A percentile compares a stretch with the other conserved stretches of the same genome.
Evolutionary conservation across 768 basidiomycete species (phyloP).

Genomic region (Amanita molliuscula): DNA sequence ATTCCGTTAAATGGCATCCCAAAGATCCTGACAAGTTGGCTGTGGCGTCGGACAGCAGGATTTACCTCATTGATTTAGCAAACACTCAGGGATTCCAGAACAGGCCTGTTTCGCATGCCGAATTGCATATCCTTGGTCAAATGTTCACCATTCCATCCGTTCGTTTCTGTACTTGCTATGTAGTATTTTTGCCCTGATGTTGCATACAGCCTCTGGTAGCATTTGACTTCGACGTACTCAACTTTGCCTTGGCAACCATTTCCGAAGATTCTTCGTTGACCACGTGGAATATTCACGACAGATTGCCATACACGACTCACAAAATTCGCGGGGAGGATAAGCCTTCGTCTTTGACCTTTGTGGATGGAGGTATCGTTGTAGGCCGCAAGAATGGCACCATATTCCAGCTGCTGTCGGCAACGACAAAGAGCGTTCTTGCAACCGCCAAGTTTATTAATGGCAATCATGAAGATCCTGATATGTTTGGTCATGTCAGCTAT

Average conservation of each 20-base stretch:
- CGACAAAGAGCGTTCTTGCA: slow-evolving; percentile 63
- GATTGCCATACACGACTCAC: slow-evolving; percentile 63
- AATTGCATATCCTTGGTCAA: slow-evolving; percentile 59
- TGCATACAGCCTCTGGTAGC: slow-evolving; percentile 57
- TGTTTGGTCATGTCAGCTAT: slow-evolving; percentile 85
- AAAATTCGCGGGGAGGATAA: slow-evolving; percentile 71
- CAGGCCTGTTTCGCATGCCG: slow-evolving; percentile 57
- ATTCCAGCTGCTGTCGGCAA: slow-evolving; percentile 73
- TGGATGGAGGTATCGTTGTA: slow-evolving; percentile 78
- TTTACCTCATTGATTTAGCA: slow-evolving; percentile 67
- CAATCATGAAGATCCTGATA: slow-evolving; percentile 61
- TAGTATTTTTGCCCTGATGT: slow-evolving; percentile 4
- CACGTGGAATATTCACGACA: slow-evolving; percentile 75
- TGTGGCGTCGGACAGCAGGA: slow-evolving; percentile 68
- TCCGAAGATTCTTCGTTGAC: slow-evolving; percentile 75
- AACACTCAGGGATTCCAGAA: slow-evolving; percentile 51
- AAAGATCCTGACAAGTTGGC: slow-evolving; percentile 72
- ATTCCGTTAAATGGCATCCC: slow-evolving; percentile 84
- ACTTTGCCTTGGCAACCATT: slow-evolving; percentile 71
- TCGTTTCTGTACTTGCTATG: slow-evolving; percentile 17
- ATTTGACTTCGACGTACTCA: slow-evolving; percentile 76
- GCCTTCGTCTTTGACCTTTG: slow-evolving; percentile 77
- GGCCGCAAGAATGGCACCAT: slow-evolving; percentile 79
- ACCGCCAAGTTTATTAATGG: slow-evolving; percentile 73
- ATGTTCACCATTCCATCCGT: slow-evolving; percentile 65